Base-by-base conservation (phyloP, 1,139 yeast genomes). In the Geotrichum reessii region DNA sequence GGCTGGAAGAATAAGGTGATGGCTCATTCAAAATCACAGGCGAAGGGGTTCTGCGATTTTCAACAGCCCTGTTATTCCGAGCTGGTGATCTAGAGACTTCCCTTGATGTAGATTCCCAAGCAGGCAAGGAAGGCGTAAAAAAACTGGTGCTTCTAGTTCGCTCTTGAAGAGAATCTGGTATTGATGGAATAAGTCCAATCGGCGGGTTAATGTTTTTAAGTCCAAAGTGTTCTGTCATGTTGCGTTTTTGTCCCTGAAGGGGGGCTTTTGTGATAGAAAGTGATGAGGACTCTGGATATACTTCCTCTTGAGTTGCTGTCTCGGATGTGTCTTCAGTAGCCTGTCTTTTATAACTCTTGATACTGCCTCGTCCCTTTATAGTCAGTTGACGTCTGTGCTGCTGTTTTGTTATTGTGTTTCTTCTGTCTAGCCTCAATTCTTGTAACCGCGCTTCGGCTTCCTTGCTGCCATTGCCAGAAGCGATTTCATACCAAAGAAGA, bases 381-480 rank as follows among this genome's bases (percentile, higher is more conserved):
- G 66, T 61, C 56, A 67, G 49, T 40, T 64, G 61, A 12, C 69
- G 62, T 50, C 67, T 67, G 53, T 67, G 70, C 50, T 67, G 69
- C 37, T 61, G 62, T 42, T 67, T 58, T 1, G 71, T 66, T n/a
- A 67, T 58, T 14, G 56, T 58, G 50, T 50, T 53, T 5, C 21
- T 31, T 28, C 58, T 22, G 51, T 53, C 49, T 27, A 58, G 47
- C 8, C 49, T 62, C 49, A 69, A 58, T 22, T 59, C 67, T 27
- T 59, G 57, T 27, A 73, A 61, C 1, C 76, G 65, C 14, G 63
- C 68, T 2, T 50, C 51, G 0, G 76, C 76, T 19, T 74, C 75
- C 0, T 61, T 61, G 49, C 70, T 71, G 17, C 71, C 72, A 25
- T 67, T 66, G 2, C 54, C 61, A 3, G 72, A 68, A 22, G 74